Base-by-base conservation (phyloP, 345 rosid genomes). In the Aquilaria sinensis region DNA sequence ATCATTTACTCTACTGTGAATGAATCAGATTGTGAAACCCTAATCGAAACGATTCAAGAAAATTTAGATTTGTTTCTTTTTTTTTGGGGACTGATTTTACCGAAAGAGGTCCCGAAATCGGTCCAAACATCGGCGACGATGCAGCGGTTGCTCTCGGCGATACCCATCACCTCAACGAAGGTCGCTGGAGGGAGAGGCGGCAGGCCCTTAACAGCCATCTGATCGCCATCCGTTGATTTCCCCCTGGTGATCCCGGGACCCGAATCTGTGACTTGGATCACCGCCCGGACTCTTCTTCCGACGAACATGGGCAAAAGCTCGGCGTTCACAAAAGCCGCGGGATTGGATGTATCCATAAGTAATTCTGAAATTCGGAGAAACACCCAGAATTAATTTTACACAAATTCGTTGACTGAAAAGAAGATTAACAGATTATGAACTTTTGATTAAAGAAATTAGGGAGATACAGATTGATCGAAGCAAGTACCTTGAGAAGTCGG, bases 251-350 rank as follows among this genome's bases (percentile, higher is more conserved):
- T 9, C 2, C 43, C 43, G 43, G 43, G 43, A 37, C 2, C 43
- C 43, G 43, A 9, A 37, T 37, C 43, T 9, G 43, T 37, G 43
- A 37, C 43, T 37, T 37, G 43, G 43, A 37, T 37, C 43, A 37
- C 69, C 1, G 62, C 61, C 23, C 96, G 79, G 16, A 92, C 93
- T 71, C 83, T 87, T 70, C 82, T 81, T 7, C 96, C 83, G 16
- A 85, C 69, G 62, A 74, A 80, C 69, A 84, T 70, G 3, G 78
- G 75, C 68, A 92, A 54, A 33, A 83, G 66, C 49, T 67, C 83
- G 16, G 89, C 98, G 57, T 92, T 92, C 33, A 92, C 98, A 69
- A 92, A 81, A 63, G 78, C 96, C 37, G 93, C 86, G 68, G 98
- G 96, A 63, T 72, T 83, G 29, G 91, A 87, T 0, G 89, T 80